Base-by-base conservation (phyloP, 2,329 filamentous ascomycete species). In the Aspergillus versicolor region DNA sequence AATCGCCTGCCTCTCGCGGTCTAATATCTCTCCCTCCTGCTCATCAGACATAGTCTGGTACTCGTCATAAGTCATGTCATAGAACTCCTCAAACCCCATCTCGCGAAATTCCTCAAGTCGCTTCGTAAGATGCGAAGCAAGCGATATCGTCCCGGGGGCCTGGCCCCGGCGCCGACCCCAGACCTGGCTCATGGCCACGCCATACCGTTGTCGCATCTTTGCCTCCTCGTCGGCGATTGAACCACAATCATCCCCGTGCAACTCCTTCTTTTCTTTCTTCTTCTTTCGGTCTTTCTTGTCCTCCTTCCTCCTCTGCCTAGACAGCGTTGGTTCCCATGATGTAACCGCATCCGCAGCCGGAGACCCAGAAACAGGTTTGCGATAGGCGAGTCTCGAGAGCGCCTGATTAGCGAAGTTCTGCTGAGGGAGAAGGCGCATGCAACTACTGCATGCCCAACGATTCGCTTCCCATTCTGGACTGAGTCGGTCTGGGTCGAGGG, bases 231-330 rank as follows among this genome's bases (percentile, higher is more conserved):
- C 3, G 9, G 19, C 1, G 27, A 4, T 11, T 9, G 4, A 30
- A 4, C 27, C 4, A 21, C 8, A 1, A 1, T 4, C 2, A 37
- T 3, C 12, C 1, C 1, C 13, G 34, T 3, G 4, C 5, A 2
- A 3, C 27, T 11, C 27, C 0, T 30, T 11, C 27, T 1, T 3
- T 0, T 30, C 24, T 3, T 1, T 11, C 3, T 1, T 4, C 9
- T 30, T 30, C 9, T 1, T 30, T 30, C 8, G 27, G 24, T 9
- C 24, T 9, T 27, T 30, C 27, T 4, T 30, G 8, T 30, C 11
- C 27, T 30, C 11, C 27, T 11, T 30, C 27, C 27, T 9, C 27
- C 9, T 1, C 1, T 1, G 27, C 1, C 27, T 30, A 4, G 3
- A 11, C 3, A 11, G 7, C 30, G 48, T 51, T 13, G 37, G 17